Percentiles rank a stretch among this genome's conserved stretches.
These are phyloP conservation scores for Zygosaccharomyces sapae DNA, from an alignment of 1,139 yeast species.

Conservation along the genomic window DNA sequence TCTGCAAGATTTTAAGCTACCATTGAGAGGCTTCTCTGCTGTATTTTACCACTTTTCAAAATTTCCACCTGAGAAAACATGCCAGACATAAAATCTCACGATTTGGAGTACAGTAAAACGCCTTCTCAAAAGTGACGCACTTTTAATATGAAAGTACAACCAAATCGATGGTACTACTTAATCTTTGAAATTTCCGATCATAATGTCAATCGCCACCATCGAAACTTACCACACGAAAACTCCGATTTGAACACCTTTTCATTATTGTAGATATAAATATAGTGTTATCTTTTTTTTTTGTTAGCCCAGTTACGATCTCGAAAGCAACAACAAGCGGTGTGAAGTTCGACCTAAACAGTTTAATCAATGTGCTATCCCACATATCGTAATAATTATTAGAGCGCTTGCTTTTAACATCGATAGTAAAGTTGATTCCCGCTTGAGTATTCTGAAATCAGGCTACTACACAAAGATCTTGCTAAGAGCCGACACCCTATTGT, in stretches of 20 bases:
- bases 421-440: constrained; percentile 57
- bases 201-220: constrained; percentile 47
- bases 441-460: constrained; percentile 54
- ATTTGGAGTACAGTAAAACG: constrained; percentile 43
- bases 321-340: no score
- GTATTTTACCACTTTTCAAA: constrained; percentile 36
- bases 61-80: constrained; percentile 23
- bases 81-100: constrained; percentile 11
- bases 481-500: constrained; percentile 49
- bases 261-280: no score
- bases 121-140: constrained; percentile 54
- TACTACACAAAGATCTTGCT: constrained; percentile 62
- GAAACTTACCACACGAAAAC: constrained; percentile 42
- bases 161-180: constrained; percentile 51
- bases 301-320: no score
- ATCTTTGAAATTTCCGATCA: constrained; percentile 50
- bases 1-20: constrained; percentile 28
- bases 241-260: no score
- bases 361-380: no score
- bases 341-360: no score
- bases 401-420: constrained; percentile 57
- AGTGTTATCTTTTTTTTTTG: no score
- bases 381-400: constrained; percentile 55
- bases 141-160: constrained; percentile 54
- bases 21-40: constrained; percentile 29